A percentile compares a stretch with the other conserved stretches of the same genome.
Evolutionary conservation across 352 stramenopile genomes (phyloP).

Genomic region (Phytophthora sp.): DNA sequence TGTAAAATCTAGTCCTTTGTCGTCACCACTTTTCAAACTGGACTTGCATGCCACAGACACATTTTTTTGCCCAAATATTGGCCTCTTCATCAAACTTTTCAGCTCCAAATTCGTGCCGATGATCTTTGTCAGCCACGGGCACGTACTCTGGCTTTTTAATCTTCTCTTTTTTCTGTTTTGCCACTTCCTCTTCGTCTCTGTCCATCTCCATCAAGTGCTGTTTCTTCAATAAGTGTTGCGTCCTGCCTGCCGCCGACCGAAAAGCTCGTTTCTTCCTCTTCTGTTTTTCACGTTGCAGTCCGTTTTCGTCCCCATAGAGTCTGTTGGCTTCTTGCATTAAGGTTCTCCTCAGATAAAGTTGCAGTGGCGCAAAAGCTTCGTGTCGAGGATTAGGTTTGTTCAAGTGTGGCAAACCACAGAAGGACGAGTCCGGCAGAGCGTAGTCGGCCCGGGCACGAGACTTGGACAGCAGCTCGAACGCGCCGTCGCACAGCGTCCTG

Average conservation of each 20-base stretch:
- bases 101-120: slow-evolving; percentile 58
- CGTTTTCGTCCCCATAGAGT: slow-evolving; percentile 53
- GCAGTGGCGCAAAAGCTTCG: slow-evolving; percentile 68
- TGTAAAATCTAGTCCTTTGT: slow-evolving; percentile 6
- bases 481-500: slow-evolving; percentile 48
- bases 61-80: slow-evolving; percentile 60
- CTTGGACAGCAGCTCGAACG: slow-evolving; percentile 73
- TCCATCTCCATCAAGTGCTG: slow-evolving; percentile 37
- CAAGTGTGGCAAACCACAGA: slow-evolving; percentile 53
- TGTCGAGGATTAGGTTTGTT: slow-evolving; percentile 68
- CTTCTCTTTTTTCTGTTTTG: slow-evolving; percentile 12
- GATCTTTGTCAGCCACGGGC: slow-evolving; percentile 53
- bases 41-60: slow-evolving; percentile 64
- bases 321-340: slow-evolving; percentile 58
- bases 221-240: slow-evolving; percentile 64
- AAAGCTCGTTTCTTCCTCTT: slow-evolving; percentile 58
- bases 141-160: slow-evolving; percentile 37
- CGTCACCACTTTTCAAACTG: slow-evolving; percentile 79
- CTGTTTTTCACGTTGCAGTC: slow-evolving; percentile 52
- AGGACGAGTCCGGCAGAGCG: slow-evolving; percentile 67
- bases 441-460: slow-evolving; percentile 61
- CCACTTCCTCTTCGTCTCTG: not conserved
- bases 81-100: slow-evolving; percentile 48
- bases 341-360: slow-evolving; percentile 65
- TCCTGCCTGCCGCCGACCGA: slow-evolving; percentile 52